A percentile compares a stretch with the other conserved stretches of the same genome.
Evolutionary conservation across 148 eudicot species (phyloP).

Genomic region (Heliamphora exappendiculata): DNA sequence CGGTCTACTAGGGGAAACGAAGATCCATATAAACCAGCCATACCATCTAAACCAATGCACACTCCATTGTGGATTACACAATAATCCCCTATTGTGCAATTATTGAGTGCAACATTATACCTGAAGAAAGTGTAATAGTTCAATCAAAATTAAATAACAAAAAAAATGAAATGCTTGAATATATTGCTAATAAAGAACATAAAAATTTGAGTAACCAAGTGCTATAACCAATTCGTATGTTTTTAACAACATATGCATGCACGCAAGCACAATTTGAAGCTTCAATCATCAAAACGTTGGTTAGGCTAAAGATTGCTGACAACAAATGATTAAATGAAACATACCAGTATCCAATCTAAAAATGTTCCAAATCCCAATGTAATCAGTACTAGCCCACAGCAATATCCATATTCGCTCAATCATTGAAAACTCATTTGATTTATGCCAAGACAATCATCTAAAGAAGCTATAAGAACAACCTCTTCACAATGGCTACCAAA

Average conservation of each 20-base stretch:
- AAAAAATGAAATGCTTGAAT: background rate
- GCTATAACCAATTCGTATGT: background rate
- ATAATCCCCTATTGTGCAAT: slow-evolving; percentile 72
- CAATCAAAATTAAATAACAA: slow-evolving; percentile 5
- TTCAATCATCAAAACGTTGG: background rate
- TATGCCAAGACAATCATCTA: background rate
- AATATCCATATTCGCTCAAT: background rate
- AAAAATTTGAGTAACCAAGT: too few relatives aligned
- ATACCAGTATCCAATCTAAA: background rate
- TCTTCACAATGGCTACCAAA: background rate
- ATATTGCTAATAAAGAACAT: background rate
- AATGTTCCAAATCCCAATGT: background rate
- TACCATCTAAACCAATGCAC: slow-evolving; percentile 96
- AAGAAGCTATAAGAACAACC: background rate
- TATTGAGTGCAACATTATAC: slow-evolving; percentile 76
- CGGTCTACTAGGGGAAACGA: background rate
- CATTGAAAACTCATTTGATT: background rate
- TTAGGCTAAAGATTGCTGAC: background rate
- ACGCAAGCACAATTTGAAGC: background rate
- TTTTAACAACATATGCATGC: background rate
- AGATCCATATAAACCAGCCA: background rate
- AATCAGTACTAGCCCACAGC: background rate
- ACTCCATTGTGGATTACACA: slow-evolving; percentile 83
- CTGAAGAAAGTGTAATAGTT: slow-evolving; percentile 28
- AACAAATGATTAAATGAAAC: background rate